Percentiles rank a stretch among this genome's conserved stretches.
Evolutionary conservation across 2,329 filamentous ascomycete species (phyloP).

Genomic region (Phyllosticta capitalensis): DNA sequence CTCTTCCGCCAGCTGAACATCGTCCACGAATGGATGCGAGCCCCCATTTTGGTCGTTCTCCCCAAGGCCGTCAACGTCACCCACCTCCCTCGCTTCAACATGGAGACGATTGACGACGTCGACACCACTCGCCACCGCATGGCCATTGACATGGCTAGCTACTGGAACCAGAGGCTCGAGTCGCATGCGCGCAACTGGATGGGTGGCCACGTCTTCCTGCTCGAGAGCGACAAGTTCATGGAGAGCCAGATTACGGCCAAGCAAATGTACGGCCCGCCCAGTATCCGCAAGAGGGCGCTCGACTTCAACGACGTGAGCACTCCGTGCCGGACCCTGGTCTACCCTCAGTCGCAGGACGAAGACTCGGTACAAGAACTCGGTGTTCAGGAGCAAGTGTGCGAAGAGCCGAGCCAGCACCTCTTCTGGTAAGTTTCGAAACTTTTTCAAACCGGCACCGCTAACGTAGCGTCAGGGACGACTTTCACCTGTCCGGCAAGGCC

Average conservation of each 20-base stretch:
- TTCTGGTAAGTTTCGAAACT: constrained; percentile 22
- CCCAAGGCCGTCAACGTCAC: constrained; percentile 26
- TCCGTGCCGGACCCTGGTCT: constrained; percentile 21
- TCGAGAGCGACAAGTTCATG: constrained; percentile 24
- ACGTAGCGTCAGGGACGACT: constrained; percentile 21
- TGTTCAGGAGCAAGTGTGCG: constrained; percentile 16
- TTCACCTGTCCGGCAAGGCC: constrained; percentile 25
- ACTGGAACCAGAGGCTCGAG: constrained; percentile 28
- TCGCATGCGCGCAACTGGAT: constrained; percentile 21
- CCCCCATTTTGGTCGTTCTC: constrained; percentile 19
- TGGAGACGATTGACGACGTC: constrained; percentile 12
- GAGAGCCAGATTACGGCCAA: constrained; percentile 24
- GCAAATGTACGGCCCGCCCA: constrained; percentile 21
- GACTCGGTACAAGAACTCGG: constrained; percentile 12
- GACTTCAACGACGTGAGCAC: constrained; percentile 25
- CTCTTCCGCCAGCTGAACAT: constrained; percentile 26
- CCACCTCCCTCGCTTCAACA: constrained; percentile 25
- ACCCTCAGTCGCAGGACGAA: constrained; percentile 8
- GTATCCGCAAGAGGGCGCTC: constrained; percentile 22
- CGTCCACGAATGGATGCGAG: constrained; percentile 21
- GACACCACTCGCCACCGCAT: constrained; percentile 25
- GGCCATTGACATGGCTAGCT: constrained; percentile 23
- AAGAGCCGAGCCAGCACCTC: constrained; percentile 22
- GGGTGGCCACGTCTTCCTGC: constrained; percentile 24
- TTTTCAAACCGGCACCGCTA: not conserved